Conservation (phyloP, 768 basidiomycete genomes). For the Solioccasus polychromus region DNA sequence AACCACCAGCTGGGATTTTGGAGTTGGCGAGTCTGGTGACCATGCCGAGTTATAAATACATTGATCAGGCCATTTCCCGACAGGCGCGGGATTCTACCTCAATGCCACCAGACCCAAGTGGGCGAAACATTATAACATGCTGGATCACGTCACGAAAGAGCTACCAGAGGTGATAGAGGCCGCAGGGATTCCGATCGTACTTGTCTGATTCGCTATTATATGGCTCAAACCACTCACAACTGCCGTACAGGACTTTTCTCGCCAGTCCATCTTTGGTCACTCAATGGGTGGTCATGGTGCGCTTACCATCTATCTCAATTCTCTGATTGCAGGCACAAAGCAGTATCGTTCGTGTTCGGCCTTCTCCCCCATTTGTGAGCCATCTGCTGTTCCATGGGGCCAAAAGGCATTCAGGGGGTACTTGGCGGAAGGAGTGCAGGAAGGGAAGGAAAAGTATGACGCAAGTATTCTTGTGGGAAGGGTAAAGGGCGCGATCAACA, state of each 20-base stretch:
- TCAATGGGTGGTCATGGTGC: slow-evolving; percentile 99
- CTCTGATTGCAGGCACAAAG: slow-evolving; percentile 47
- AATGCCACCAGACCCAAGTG: slow-evolving; percentile 81
- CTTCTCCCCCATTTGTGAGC: slow-evolving; percentile 85
- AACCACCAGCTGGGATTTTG: slow-evolving; percentile 85
- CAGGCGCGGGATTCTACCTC: slow-evolving; percentile 91
- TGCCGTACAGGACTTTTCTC: slow-evolving; percentile 66
- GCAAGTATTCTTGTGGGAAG: slow-evolving; percentile 78
- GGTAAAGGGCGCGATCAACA: slow-evolving; percentile 61
- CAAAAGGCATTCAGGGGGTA: slow-evolving; percentile 89
- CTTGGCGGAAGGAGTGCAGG: slow-evolving; percentile 69
- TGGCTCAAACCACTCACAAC: neutral
- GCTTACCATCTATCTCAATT: slow-evolving; percentile 82
- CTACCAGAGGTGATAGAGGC: slow-evolving; percentile 76
- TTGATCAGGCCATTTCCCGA: slow-evolving; percentile 4
- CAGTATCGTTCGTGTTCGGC: slow-evolving; percentile 86
- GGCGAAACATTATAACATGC: slow-evolving; percentile 83
- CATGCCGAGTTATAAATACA: neutral
- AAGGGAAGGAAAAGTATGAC: slow-evolving; percentile 75
- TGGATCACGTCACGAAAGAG: slow-evolving; percentile 79
- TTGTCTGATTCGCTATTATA: slow-evolving; percentile 10
- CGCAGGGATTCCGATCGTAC: slow-evolving; percentile 73
- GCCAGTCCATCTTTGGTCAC: slow-evolving; percentile 91
- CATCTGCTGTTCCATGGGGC: slow-evolving; percentile 86
- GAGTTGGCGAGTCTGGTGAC: slow-evolving; percentile 53